These are phyloP conservation scores for Sutorius eximius DNA, from an alignment of 1,284 basidiomycete species.

Conservation along the genomic window DNA sequence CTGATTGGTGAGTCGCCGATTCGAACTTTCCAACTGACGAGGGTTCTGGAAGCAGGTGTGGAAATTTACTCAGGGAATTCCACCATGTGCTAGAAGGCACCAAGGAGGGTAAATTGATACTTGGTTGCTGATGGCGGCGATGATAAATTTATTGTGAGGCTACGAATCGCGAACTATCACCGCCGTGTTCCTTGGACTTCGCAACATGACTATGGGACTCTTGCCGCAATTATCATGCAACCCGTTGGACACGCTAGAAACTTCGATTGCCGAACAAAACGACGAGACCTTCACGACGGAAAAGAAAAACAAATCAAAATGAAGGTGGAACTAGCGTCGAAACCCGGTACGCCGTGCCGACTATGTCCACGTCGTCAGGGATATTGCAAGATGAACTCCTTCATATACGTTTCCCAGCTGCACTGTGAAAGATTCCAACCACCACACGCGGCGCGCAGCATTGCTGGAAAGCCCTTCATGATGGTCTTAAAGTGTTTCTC, in stretches of 20 bases:
- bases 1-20: background rate
- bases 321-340: conserved; percentile 3
- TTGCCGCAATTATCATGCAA: background rate
- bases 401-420: conserved; percentile 62
- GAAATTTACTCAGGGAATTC: background rate
- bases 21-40: background rate
- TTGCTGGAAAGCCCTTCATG: conserved; percentile 35
- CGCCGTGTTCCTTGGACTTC: background rate
- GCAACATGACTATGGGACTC: conserved; percentile 7
- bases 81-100: conserved; percentile 1
- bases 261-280: conserved; percentile 26
- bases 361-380: conserved; percentile 42
- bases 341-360: background rate
- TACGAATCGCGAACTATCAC: conserved; percentile 13
- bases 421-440: conserved; percentile 50
- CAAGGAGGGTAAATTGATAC: conserved; percentile 4
- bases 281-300: conserved; percentile 4
- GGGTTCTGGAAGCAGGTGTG: background rate
- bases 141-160: conserved; percentile 5
- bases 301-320: conserved; percentile 8
- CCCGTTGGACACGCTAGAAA: conserved; percentile 4
- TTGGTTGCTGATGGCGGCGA: conserved; percentile 9
- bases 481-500: conserved; percentile 35
- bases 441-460: conserved; percentile 48
- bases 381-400: conserved; percentile 59